These are phyloP conservation scores for Begonia masoniana DNA, from an alignment of 306 rosid species.

Conservation along the genomic window DNA sequence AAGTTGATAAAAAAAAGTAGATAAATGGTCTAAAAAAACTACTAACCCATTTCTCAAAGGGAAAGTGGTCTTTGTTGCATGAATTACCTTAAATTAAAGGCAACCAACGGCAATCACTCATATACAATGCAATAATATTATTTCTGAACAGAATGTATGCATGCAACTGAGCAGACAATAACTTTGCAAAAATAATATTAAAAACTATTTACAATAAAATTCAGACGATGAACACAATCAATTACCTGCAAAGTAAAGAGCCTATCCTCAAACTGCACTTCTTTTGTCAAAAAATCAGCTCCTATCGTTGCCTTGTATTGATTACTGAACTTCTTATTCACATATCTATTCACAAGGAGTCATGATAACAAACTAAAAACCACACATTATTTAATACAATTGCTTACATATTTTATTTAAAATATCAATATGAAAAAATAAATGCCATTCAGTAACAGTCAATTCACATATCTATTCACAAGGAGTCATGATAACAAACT, in stretches of 20 bases:
- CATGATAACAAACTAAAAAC: constrained; percentile 16
- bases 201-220: neutral
- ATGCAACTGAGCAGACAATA: no score
- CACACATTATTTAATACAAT: neutral
- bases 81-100: no score
- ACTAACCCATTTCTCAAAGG: no score
- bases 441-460: neutral
- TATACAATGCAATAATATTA: no score
- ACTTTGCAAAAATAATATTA: no score
- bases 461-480: constrained; percentile 73
- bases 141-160: no score
- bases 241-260: constrained; percentile 94
- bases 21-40: no score
- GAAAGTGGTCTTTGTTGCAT: no score
- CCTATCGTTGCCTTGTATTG: constrained; percentile 98
- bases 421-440: neutral
- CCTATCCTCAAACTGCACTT: constrained; percentile 97
- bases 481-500: constrained; percentile 22
- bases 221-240: neutral
- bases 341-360: constrained; percentile 54
- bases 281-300: constrained; percentile 92
- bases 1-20: no score
- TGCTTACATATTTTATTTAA: neutral
- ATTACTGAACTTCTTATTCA: constrained; percentile 94
- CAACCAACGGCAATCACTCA: no score